A percentile compares a stretch with the other conserved stretches of the same genome.
Conservation (phyloP, 1,284 basidiomycete species). For the Ceratobasidium theobromae region DNA sequence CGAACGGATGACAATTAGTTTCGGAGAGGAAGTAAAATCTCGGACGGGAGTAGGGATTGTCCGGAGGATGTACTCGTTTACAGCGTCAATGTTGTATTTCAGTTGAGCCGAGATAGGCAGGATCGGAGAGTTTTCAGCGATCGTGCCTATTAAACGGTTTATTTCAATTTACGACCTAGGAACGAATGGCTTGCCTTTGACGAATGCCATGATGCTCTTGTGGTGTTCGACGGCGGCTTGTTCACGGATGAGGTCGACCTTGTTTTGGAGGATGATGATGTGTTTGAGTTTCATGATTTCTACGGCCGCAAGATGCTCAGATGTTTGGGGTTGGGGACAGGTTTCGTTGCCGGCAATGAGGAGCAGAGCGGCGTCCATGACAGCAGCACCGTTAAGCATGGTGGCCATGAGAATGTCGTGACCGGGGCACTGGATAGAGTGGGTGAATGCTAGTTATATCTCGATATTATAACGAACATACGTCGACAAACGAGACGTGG, state of each 20-base stretch:
- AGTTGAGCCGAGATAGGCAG: slow-evolving; percentile 98
- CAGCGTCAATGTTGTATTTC: slow-evolving; percentile 99
- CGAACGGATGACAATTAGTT: slow-evolving; percentile 98
- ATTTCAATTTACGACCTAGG: not conserved
- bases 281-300: slow-evolving; percentile 99
- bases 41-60: slow-evolving; percentile 92
- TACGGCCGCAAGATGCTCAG: slow-evolving; percentile 96
- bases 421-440: slow-evolving; percentile 62
- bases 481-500: slow-evolving; percentile 95
- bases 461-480: slow-evolving; percentile 29
- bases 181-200: slow-evolving; percentile 66
- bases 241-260: slow-evolving; percentile 94
- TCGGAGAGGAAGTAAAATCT: slow-evolving; percentile 89
- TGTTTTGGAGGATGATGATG: slow-evolving; percentile 98
- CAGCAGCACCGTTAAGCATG: slow-evolving; percentile 99
- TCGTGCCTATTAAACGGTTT: slow-evolving; percentile 66
- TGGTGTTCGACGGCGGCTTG: slow-evolving; percentile 88
- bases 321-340: slow-evolving; percentile 98
- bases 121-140: slow-evolving; percentile 95
- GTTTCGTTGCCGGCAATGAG: slow-evolving; percentile 97
- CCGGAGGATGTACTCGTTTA: slow-evolving; percentile 98
- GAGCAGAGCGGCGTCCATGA: slow-evolving; percentile 97
- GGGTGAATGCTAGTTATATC: not conserved
- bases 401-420: slow-evolving; percentile 99
- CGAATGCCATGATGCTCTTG: slow-evolving; percentile 89